Base-by-base conservation (phyloP, 1,139 yeast genomes). In the Lodderomyces pseudojiufengensis region DNA sequence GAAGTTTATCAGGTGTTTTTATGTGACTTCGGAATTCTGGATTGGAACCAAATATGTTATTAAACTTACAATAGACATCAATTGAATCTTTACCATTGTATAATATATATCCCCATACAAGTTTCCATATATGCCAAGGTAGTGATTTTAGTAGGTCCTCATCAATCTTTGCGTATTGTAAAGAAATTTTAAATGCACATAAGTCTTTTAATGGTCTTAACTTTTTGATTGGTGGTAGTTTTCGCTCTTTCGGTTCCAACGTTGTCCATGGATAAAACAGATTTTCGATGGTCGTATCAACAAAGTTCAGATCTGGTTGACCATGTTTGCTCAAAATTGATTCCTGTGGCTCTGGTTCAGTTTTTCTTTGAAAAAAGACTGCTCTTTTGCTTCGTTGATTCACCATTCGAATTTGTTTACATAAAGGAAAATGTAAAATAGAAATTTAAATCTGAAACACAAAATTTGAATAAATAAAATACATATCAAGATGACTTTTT, bases 101-200 rank as follows among this genome's bases (percentile, higher is more conserved):
- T 18, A 65, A 39, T 3, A 67, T 52, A 16, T 43, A 34, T 4
- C 49, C 47, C 75, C 75, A 69, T 2, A 69, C 64, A 20, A 44
- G 29, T 22, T 37, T 46, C 58, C 70, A 57, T 38, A 63, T 52
- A 3, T 52, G 37, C 59, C 59, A 55, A 1, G 70, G 52, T 1
- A 61, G 55, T 15, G 44, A 37, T 10, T 9, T 13, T 21, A 32
- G 20, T 12, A 26, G 12, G 11, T 12, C 24, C 13, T 18, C 12
- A 20, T 21, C 12, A 12, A 32, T 14, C 8, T 26, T 26, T 5
- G 30, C 9, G 4, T 13, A 14, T 5, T 26, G 13, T 3, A 11
- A 20, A n/a, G 73, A 70, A 16, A 68, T 38, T 11, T 44, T 39
- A 10, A 47, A 48, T 1, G 65, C 61, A 41, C 73, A 65, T 5